A percentile compares a stretch with the other conserved stretches of the same genome.
These are phyloP conservation scores for Aureobasidium sp. DNA, from an alignment of 2,329 filamentous ascomycete species.

Conservation along the genomic window DNA sequence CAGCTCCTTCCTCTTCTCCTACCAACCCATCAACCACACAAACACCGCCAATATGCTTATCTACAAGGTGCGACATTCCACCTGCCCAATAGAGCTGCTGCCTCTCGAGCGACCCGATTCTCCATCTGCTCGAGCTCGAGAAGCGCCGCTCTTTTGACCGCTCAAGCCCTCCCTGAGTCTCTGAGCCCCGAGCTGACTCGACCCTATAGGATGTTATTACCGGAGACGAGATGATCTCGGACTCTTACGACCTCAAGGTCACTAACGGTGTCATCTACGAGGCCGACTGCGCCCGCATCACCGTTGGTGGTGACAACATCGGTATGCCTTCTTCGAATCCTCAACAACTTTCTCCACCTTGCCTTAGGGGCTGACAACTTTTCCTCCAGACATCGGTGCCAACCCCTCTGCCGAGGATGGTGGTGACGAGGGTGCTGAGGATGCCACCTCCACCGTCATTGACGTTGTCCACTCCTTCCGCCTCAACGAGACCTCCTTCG, in stretches of 20 bases:
- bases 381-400: constrained; percentile 69
- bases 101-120: constrained; percentile 1
- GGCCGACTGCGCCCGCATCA: constrained; percentile 86
- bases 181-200: constrained; percentile 17
- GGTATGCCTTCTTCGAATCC: constrained; percentile 36
- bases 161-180: not conserved
- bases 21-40: constrained; percentile 8
- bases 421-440: constrained; percentile 64
- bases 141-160: not conserved
- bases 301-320: constrained; percentile 63
- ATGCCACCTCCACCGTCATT: constrained; percentile 66
- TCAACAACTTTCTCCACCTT: not conserved
- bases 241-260: constrained; percentile 79
- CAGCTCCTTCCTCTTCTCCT: constrained; percentile 2
- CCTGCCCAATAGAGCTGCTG: constrained; percentile 15
- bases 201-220: constrained; percentile 68
- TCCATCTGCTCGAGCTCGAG: not conserved
- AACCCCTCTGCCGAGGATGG: constrained; percentile 93
- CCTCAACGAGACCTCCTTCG: constrained; percentile 66
- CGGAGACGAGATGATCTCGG: constrained; percentile 93
- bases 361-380: not conserved
- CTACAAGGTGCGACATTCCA: constrained; percentile 42
- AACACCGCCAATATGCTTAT: constrained; percentile 45
- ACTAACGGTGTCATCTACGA: constrained; percentile 77
- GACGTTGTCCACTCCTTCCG: constrained; percentile 92